Evolutionary conservation across 2,329 filamentous ascomycete genomes (phyloP).

Genomic region (Xylaria sp.): DNA sequence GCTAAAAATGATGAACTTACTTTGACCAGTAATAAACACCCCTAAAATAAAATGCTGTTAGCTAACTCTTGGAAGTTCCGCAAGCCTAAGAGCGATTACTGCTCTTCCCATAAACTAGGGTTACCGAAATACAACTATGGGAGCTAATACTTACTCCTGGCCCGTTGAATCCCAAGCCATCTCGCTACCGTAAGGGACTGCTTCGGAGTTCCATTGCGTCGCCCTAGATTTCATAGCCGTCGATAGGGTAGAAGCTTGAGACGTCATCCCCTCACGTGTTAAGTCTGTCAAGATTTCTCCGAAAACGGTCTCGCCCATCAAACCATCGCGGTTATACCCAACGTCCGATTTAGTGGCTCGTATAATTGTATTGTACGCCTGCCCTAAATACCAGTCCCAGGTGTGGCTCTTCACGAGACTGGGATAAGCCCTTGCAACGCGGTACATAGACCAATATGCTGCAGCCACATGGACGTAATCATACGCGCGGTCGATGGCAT

Average conservation of each 20-base stretch:
- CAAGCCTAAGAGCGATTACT: background rate
- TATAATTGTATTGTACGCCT: conserved; percentile 63
- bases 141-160: conserved; percentile 55
- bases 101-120: background rate
- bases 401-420: conserved; percentile 53
- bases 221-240: conserved; percentile 61
- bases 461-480: conserved; percentile 68
- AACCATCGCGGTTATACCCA: conserved; percentile 57
- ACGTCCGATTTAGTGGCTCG: conserved; percentile 53
- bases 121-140: background rate
- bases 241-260: conserved; percentile 55
- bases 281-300: conserved; percentile 64
- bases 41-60: conserved; percentile 25
- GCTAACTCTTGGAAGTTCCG: conserved; percentile 1
- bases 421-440: conserved; percentile 61
- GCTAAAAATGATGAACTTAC: conserved; percentile 42
- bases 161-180: conserved; percentile 72
- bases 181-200: conserved; percentile 67
- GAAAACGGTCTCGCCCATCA: conserved; percentile 70
- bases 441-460: conserved; percentile 68
- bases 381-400: conserved; percentile 66
- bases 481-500: conserved; percentile 62
- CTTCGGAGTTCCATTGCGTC: conserved; percentile 59
- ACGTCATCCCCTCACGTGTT: conserved; percentile 56
- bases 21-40: conserved; percentile 69